Evolutionary conservation across 495 filamentous ascomycete species (phyloP).

Genomic region (Aspergillus campestris): DNA sequence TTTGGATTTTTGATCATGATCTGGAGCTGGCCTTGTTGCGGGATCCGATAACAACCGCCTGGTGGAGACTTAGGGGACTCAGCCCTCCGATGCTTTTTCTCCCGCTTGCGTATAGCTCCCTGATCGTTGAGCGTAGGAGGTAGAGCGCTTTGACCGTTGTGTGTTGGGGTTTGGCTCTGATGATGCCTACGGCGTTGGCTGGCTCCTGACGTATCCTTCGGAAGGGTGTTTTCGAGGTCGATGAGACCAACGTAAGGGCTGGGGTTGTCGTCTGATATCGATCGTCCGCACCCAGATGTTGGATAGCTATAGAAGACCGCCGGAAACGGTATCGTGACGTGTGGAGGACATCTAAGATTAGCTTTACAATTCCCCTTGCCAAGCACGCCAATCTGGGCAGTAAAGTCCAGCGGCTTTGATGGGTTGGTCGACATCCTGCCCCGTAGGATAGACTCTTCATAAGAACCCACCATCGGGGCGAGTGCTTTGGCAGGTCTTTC

Average conservation of each 20-base stretch:
- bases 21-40: conserved; percentile 89
- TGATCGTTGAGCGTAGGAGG: conserved; percentile 9
- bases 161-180: conserved; percentile 35
- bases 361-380: conserved; percentile 86
- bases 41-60: conserved; percentile 88
- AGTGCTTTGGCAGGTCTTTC: conserved; percentile 72
- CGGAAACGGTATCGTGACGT: conserved; percentile 88
- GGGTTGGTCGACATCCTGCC: conserved; percentile 96
- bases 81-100: conserved; percentile 52
- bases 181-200: conserved; percentile 36
- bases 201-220: conserved; percentile 34
- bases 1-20: conserved; percentile 96
- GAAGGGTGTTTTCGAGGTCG: conserved; percentile 75
- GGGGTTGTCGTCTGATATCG: conserved; percentile 66
- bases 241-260: conserved; percentile 95
- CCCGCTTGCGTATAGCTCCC: conserved; percentile 25
- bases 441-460: conserved; percentile 91
- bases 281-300: conserved; percentile 51
- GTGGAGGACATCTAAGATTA: conserved; percentile 76
- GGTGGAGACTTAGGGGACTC: conserved; percentile 65
- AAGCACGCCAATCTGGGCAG: conserved; percentile 91
- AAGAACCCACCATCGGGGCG: conserved; percentile 94
- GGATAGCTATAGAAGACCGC: conserved; percentile 95
- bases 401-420: conserved; percentile 86
- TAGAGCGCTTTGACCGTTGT: conserved; percentile 4